Evolutionary conservation across 2,329 filamentous ascomycete species (phyloP).

Genomic region (Cercospora sp.): DNA sequence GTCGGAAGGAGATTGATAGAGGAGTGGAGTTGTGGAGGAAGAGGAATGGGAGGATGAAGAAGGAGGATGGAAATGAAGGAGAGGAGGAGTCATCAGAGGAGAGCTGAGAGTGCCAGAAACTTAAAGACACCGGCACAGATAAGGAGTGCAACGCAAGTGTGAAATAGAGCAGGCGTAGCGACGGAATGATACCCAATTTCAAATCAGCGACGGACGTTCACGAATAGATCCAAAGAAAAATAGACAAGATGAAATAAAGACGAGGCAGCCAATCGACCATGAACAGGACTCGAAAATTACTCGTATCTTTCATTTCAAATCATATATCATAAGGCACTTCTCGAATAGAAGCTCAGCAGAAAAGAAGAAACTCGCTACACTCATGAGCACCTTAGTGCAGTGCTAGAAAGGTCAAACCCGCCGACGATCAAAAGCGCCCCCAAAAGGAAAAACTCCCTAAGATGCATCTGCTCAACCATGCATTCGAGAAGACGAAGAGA

Average conservation of each 20-base stretch:
- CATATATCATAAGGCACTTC: not conserved
- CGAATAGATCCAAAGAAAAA: too few species aligned
- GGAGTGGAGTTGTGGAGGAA: conserved; percentile 81
- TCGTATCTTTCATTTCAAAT: not conserved
- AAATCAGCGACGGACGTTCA: too few species aligned
- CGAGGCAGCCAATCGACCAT: too few species aligned
- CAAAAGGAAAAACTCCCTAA: not conserved
- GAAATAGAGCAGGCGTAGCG: too few species aligned
- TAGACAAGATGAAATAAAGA: too few species aligned
- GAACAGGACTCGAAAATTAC: not conserved
- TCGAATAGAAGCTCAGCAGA: not conserved
- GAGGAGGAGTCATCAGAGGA: not conserved
- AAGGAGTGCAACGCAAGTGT: too few species aligned
- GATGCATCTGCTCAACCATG: not conserved
- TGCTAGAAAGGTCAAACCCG: not conserved
- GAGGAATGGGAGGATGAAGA: conserved; percentile 56
- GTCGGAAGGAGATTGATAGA: conserved; percentile 72
- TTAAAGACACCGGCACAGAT: too few species aligned
- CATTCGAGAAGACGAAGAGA: not conserved
- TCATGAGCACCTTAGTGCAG: not conserved
- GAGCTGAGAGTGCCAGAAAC: not conserved
- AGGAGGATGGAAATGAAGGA: conserved; percentile 22
- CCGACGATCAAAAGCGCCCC: not conserved
- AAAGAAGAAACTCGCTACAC: not conserved
- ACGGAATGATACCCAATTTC: too few species aligned